phyloP scores from a whole-genome alignment of 2,329 filamentous ascomycete species.

The Ambrosiella cleistominuta region DNA sequence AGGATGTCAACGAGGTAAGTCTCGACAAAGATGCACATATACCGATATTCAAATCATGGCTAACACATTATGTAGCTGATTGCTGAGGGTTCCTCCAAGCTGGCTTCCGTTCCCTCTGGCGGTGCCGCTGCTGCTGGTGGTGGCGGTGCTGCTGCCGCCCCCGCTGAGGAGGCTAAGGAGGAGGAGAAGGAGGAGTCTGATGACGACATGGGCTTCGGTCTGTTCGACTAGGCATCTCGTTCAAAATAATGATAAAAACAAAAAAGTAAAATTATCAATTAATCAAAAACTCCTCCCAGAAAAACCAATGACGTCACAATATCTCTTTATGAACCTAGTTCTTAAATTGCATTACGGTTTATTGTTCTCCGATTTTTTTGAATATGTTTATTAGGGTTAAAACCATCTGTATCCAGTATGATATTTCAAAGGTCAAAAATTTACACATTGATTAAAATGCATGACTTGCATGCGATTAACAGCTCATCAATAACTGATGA shows the following conservation, averaged over 20 bases:
- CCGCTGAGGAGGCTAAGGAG: constrained; percentile 51
- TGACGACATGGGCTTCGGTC: constrained; percentile 37
- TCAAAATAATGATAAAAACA: constrained; percentile 12
- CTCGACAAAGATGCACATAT: not conserved
- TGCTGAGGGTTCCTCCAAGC: constrained; percentile 73
- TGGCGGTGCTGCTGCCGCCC: constrained; percentile 45
- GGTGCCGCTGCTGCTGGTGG: constrained; percentile 55
- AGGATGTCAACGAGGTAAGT: constrained; percentile 80
- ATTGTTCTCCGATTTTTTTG: not conserved
- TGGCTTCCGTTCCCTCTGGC: constrained; percentile 91
- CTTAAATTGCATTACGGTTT: not conserved
- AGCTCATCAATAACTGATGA: too few species aligned
- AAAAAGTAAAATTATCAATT: constrained; percentile 14
- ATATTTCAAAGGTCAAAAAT: too few species aligned
- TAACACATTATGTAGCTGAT: constrained; percentile 50
- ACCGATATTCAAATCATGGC: constrained; percentile 3
- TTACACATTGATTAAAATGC: too few species aligned
- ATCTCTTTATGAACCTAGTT: not conserved
- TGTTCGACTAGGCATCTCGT: constrained; percentile 47
- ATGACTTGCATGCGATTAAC: too few species aligned
- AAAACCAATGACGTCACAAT: not conserved
- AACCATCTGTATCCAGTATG: not conserved
- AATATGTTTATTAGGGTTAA: not conserved
- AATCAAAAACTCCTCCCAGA: constrained; percentile 1
- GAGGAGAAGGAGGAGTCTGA: constrained; percentile 45